A percentile compares a stretch with the other conserved stretches of the same genome.
These are phyloP conservation scores for Pseudogymnoascus sp. DNA, from an alignment of 2,329 filamentous ascomycete genomes.

Conservation along the genomic window DNA sequence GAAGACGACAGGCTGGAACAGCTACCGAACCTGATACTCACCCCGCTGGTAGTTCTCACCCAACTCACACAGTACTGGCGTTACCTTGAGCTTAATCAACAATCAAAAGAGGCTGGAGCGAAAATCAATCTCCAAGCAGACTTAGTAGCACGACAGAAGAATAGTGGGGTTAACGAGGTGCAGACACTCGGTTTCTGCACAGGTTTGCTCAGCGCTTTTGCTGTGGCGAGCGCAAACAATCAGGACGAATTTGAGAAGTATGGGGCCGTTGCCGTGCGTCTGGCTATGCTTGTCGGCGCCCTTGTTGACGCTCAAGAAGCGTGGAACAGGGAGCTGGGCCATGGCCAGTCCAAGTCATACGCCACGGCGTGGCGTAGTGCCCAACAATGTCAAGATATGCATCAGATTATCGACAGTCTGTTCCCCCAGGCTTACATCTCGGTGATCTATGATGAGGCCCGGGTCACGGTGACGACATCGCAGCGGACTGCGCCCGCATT, in stretches of 20 bases:
- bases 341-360: constrained; percentile 21
- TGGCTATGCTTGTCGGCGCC: constrained; percentile 33
- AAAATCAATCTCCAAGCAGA: neutral
- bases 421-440: constrained; percentile 30
- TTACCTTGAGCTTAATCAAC: constrained; percentile 20
- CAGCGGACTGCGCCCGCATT: constrained; percentile 20
- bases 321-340: constrained; percentile 11
- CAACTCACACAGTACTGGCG: constrained; percentile 33
- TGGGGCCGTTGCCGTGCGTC: constrained; percentile 31
- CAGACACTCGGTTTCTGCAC: constrained; percentile 34
- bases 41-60: constrained; percentile 32
- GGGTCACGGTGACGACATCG: constrained; percentile 32
- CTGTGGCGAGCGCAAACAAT: constrained; percentile 28
- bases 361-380: constrained; percentile 20
- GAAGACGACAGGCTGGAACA: constrained; percentile 13
- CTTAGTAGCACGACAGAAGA: neutral
- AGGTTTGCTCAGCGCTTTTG: constrained; percentile 33
- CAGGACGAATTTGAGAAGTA: constrained; percentile 27
- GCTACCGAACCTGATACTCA: constrained; percentile 30
- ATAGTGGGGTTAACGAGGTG: constrained; percentile 9
- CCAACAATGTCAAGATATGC: constrained; percentile 17
- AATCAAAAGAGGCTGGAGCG: neutral
- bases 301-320: constrained; percentile 32
- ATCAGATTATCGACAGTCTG: constrained; percentile 17
- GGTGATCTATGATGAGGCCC: constrained; percentile 31